phyloP scores from a whole-genome alignment of 345 rosid species.

The Hirschfeldia incana region DNA sequence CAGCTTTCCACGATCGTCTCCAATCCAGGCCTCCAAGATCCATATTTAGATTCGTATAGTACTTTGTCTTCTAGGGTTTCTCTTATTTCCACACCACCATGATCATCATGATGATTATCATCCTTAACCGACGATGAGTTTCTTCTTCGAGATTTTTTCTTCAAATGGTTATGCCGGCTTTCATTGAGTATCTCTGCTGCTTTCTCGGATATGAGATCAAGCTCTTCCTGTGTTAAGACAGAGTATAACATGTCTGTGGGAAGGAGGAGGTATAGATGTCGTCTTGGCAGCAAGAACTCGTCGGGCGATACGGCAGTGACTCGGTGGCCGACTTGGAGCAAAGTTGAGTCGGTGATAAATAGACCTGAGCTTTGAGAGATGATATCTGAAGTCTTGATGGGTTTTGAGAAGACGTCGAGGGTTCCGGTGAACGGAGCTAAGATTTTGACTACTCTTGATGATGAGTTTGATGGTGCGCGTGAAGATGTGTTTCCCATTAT shows the following conservation, averaged over 20 bases:
- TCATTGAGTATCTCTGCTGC: slow-evolving; percentile 31
- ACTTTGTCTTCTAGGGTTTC: slow-evolving; percentile 32
- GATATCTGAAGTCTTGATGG: slow-evolving; percentile 34
- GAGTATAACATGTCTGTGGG: slow-evolving; percentile 41
- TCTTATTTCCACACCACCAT: slow-evolving; percentile 24
- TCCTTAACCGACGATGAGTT: slow-evolving; percentile 19
- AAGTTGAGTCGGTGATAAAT: slow-evolving; percentile 36
- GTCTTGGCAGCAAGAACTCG: slow-evolving; percentile 31
- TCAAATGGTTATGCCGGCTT: slow-evolving; percentile 36
- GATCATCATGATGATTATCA: neutral
- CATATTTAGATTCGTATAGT: slow-evolving; percentile 26
- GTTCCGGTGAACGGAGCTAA: slow-evolving; percentile 39
- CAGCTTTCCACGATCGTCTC: slow-evolving; percentile 44
- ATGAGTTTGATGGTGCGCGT: slow-evolving; percentile 30
- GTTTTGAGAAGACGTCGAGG: slow-evolving; percentile 29
- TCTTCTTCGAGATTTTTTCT: slow-evolving; percentile 36
- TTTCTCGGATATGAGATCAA: slow-evolving; percentile 35
- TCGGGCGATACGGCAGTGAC: slow-evolving; percentile 27
- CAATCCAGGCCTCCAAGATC: slow-evolving; percentile 44
- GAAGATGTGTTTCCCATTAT: slow-evolving; percentile 45
- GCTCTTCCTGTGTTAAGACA: slow-evolving; percentile 41
- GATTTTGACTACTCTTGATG: slow-evolving; percentile 31
- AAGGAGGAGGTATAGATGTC: slow-evolving; percentile 36
- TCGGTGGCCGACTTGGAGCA: slow-evolving; percentile 35
- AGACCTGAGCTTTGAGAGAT: slow-evolving; percentile 25